Conservation (phyloP, 805 yeast genomes). For the Kodamaea kakaduensis region DNA sequence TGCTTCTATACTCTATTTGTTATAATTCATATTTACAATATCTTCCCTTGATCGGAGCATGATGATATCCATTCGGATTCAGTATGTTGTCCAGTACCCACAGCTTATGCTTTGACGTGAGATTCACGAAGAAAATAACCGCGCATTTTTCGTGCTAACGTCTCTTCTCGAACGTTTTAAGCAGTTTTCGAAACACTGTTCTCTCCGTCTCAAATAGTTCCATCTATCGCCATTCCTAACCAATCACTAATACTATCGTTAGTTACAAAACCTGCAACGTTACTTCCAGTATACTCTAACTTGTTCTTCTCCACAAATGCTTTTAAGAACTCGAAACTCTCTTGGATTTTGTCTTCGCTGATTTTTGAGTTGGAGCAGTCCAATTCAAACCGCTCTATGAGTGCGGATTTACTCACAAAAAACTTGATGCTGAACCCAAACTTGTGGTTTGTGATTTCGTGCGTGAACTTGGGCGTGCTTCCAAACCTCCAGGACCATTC, state of each 20-base stretch:
- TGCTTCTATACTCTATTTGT: no score
- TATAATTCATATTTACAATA: no score
- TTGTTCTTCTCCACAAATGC: conserved; percentile 17
- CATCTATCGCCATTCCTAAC: conserved; percentile 45
- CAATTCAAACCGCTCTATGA: conserved; percentile 17
- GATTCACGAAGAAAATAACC: no score
- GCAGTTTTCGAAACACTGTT: no score
- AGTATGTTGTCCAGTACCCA: no score
- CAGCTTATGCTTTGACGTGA: no score
- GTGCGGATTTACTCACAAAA: conserved; percentile 45
- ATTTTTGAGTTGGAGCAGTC: neutral
- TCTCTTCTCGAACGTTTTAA: no score
- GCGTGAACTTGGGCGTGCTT: conserved; percentile 68
- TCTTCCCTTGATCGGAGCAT: no score
- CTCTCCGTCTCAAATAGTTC: conserved; percentile 25
- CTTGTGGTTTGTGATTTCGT: conserved; percentile 37
- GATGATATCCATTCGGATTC: no score
- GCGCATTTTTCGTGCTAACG: no score
- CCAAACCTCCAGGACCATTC: conserved; percentile 77
- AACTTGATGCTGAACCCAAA: conserved; percentile 32
- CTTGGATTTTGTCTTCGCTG: conserved; percentile 12
- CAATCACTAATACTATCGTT: conserved; percentile 44
- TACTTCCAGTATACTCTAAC: conserved; percentile 37
- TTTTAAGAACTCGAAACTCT: conserved; percentile 33
- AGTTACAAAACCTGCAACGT: conserved; percentile 41